Evolutionary conservation across 768 basidiomycete species (phyloP).

Genomic region (Amanita subjunquillea): DNA sequence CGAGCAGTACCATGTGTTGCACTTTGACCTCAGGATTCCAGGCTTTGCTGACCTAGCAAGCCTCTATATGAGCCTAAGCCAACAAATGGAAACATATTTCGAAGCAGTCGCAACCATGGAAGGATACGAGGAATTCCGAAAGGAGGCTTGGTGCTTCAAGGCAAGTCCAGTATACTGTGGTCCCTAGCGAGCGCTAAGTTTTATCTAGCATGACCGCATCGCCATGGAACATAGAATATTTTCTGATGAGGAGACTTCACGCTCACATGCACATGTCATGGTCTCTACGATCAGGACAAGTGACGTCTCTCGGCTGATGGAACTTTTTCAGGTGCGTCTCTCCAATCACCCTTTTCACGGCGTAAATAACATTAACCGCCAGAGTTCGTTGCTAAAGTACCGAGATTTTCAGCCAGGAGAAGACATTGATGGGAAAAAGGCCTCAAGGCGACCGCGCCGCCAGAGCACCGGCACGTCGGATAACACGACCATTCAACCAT

Average conservation of each 20-base stretch:
- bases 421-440: slow-evolving; percentile 13
- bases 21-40: slow-evolving; percentile 76
- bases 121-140: slow-evolving; percentile 66
- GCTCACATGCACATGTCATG: slow-evolving; percentile 22
- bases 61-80: slow-evolving; percentile 65
- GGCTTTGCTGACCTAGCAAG: slow-evolving; percentile 77
- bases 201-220: slow-evolving; percentile 59
- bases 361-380: not conserved
- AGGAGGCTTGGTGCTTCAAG: slow-evolving; percentile 73
- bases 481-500: slow-evolving; percentile 27
- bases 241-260: slow-evolving; percentile 29
- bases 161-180: slow-evolving; percentile 20
- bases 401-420: slow-evolving; percentile 51
- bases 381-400: slow-evolving; percentile 66
- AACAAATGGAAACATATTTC: slow-evolving; percentile 78
- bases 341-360: not conserved
- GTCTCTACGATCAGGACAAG: slow-evolving; percentile 46
- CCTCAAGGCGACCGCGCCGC: slow-evolving; percentile 16
- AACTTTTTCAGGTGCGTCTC: slow-evolving; percentile 59
- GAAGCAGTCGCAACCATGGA: slow-evolving; percentile 48
- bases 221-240: slow-evolving; percentile 52
- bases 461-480: slow-evolving; percentile 28
- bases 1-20: slow-evolving; percentile 65
- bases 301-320: slow-evolving; percentile 77
- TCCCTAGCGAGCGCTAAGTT: not conserved